Evolutionary conservation across 2,329 filamentous ascomycete genomes (phyloP), one percentile per base, ranked within the genome.

Genomic region (Xylaria sp.): DNA sequence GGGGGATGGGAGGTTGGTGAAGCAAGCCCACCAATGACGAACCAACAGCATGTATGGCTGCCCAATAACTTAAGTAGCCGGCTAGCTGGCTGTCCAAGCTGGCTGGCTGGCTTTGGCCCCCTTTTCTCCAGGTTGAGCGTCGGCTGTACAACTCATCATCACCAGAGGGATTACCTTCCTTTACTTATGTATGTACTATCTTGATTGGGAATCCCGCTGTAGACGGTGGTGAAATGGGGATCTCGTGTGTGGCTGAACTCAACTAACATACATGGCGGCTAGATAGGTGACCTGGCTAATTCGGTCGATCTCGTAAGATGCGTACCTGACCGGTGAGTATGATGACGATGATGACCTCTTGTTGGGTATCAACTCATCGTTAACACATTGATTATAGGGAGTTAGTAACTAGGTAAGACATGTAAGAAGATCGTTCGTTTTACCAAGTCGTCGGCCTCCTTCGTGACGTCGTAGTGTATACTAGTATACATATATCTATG

Each of bases 11-110:
- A 28, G 25, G 56, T n/a, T 58, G 39, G 56, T 23, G 10, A 46
- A 54, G 44, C 52, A 46, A 37, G 34, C 34, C 34, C 34, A 37
- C 58, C 63, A 65, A 62, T 65, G 32, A 25, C 46, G 41, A 32
- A 56, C 20, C 20, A 25, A 25, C 46, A 23, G 25, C 62, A 69
- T 71, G 69, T 71, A 71, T 71, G 60, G 69, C 54, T 71, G 69
- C 69, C 69, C 69, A 71, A 71, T 69, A 61, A 41, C 28, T 28
- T 28, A 28, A 28, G 63, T 69, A 44, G n/a, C 46, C 66, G 58
- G 50, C 34, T 37, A 10, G 34, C 60, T 69, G 34, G 25, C 52
- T 65, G 62, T 62, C 57, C 63, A 69, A 66, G 66, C 34, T 52
- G 25, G 56, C 20, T 28, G 28, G 2, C 28, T 28, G 28, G 28